Percentiles rank a stretch among this genome's conserved stretches.
These are phyloP conservation scores for Aspergillus candidus DNA, from an alignment of 2,329 filamentous ascomycete genomes.

Conservation along the genomic window DNA sequence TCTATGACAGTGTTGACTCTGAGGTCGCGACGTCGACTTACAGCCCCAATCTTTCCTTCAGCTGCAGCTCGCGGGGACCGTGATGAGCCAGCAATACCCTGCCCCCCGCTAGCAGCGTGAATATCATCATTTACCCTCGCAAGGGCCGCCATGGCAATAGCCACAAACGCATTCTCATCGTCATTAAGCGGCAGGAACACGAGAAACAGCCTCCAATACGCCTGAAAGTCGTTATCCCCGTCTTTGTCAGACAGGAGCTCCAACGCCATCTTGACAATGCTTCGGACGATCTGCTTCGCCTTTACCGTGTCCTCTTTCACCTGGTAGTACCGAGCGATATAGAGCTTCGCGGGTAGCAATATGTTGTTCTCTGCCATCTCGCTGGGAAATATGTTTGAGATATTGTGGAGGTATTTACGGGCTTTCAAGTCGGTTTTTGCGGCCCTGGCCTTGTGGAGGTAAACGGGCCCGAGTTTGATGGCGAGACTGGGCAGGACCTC, in stretches of 20 bases:
- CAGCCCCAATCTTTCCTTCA: too few relatives aligned
- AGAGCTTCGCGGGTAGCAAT: conserved; percentile 12
- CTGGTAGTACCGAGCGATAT: conserved; percentile 17
- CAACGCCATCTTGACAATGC: conserved; percentile 19
- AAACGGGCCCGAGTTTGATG: conserved; percentile 14
- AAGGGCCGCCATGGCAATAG: conserved; percentile 12
- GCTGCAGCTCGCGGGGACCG: too few relatives aligned
- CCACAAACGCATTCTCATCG: conserved; percentile 10
- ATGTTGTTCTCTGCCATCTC: conserved; percentile 12
- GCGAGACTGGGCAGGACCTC: conserved; percentile 9
- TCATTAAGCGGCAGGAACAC: conserved; percentile 19
- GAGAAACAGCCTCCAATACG: conserved; percentile 17
- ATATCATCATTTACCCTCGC: not conserved
- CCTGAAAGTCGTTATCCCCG: conserved; percentile 21
- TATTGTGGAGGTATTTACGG: conserved; percentile 7
- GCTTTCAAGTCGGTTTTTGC: conserved; percentile 5
- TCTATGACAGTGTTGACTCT: too few relatives aligned
- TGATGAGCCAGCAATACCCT: too few relatives aligned
- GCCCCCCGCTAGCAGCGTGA: too few relatives aligned
- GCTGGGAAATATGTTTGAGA: conserved; percentile 11
- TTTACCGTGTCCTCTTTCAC: conserved; percentile 13
- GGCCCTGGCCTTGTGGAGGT: conserved; percentile 10
- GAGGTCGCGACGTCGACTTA: too few relatives aligned
- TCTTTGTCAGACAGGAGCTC: conserved; percentile 26
- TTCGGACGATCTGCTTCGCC: conserved; percentile 16